Base-by-base conservation (phyloP, 73 alveolate species). In the Paramecium bursaria region DNA sequence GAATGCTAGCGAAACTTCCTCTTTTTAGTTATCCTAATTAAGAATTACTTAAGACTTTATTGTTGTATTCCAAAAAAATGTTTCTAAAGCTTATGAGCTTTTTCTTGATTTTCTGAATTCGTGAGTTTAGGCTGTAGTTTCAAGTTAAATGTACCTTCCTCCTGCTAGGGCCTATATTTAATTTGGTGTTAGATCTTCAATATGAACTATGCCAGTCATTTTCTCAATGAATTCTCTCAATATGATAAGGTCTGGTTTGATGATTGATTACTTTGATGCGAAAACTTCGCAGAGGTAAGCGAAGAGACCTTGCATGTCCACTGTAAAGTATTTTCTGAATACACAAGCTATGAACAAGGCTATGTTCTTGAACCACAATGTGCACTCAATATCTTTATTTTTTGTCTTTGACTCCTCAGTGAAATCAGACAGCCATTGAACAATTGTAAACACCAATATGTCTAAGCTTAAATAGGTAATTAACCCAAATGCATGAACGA, bases 61-160 rank as follows among this genome's bases (percentile, higher is more conserved):
- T 13, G 82, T 39, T 33, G 33, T 21, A 7, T 17, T 15, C 60
- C 79, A 60, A 67, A 67, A 67, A 57, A 67, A 67, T 35, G 33
- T 21, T 19, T 67, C 79, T 17, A 67, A 42, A 42, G 82, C 82
- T 21, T 25, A 25, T 35, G 82, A 67, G 22, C 82, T 39, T 67
- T 67, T 39, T 67, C 82, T 67, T 11, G 82, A 67, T 42, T 47
- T 67, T 42, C 82, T 39, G 44, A 67, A 67, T 42, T 67, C 82
- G 7, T 67, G 33, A 1, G 57, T 67, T 42, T 67, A 67, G 17
- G 60, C 33, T 39, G 60, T 67, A 60, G 82, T 67, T 67, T 67
- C 82, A 7, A 67, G 22, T 42, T 67, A 27, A 14, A 67, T 67
- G 5, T 67, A 67, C 23, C 82, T 67, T 15, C 82, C 60, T 67